These are phyloP conservation scores for Nitzschia sp. DNA, from an alignment of 108 stramenopile genomes.

Conservation along the genomic window DNA sequence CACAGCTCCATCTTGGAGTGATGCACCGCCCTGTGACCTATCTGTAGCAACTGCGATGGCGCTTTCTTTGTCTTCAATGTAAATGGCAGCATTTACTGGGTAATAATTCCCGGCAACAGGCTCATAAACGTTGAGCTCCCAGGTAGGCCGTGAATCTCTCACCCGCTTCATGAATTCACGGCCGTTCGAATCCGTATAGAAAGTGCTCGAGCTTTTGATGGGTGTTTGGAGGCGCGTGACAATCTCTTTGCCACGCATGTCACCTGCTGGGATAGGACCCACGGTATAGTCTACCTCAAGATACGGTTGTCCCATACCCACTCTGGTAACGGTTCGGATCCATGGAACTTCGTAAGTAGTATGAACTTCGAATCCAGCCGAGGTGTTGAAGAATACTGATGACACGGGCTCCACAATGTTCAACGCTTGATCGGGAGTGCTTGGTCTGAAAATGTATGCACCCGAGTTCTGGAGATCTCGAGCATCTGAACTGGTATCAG, in stretches of 20 bases:
- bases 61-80: conserved; percentile 61
- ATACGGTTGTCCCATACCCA: conserved; percentile 57
- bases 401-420: conserved; percentile 8
- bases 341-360: conserved; percentile 70
- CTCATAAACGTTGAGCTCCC: conserved; percentile 74
- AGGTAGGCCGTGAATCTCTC: conserved; percentile 65
- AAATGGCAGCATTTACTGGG: conserved; percentile 92
- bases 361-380: conserved; percentile 66
- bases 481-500: neutral
- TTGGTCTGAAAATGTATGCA: conserved; percentile 95
- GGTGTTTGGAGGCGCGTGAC: conserved; percentile 68
- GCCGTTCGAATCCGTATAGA: conserved; percentile 96
- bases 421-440: conserved; percentile 45
- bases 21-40: conserved; percentile 88
- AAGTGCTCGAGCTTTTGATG: conserved; percentile 59
- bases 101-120: conserved; percentile 95
- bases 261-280: conserved; percentile 87
- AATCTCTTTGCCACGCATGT: conserved; percentile 81
- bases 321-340: conserved; percentile 82
- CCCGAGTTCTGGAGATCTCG: conserved; percentile 72
- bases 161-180: conserved; percentile 84
- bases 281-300: conserved; percentile 68
- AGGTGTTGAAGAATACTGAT: conserved; percentile 7
- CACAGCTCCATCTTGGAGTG: conserved; percentile 74
- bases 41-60: conserved; percentile 80